A percentile compares a stretch with the other conserved stretches of the same genome.
phyloP scores from a whole-genome alignment of 2,329 filamentous ascomycete genomes.

The Chrysoporthe deuterocubensis region DNA sequence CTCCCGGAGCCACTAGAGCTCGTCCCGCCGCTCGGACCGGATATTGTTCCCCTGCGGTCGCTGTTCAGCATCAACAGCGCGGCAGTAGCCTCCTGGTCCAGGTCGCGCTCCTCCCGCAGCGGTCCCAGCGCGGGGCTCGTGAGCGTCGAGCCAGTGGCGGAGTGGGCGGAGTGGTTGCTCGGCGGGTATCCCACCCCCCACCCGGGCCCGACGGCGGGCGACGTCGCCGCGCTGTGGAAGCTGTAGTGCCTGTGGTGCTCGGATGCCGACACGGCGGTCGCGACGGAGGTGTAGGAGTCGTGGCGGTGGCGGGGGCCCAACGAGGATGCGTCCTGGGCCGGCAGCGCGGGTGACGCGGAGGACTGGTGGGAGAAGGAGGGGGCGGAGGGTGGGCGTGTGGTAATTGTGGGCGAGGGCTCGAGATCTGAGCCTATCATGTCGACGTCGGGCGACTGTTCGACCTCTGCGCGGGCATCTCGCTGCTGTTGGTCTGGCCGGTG shows the following conservation, averaged over 20 bases:
- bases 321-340: constrained; percentile 2
- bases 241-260: constrained; percentile 46
- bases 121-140: constrained; percentile 63
- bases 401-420: constrained; percentile 52
- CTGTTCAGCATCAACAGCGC: constrained; percentile 87
- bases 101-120: constrained; percentile 53
- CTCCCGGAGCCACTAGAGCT: not conserved
- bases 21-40: constrained; percentile 3
- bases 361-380: constrained; percentile 45
- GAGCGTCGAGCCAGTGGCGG: constrained; percentile 54
- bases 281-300: constrained; percentile 59
- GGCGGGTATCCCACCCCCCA: constrained; percentile 44
- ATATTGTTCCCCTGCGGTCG: constrained; percentile 63
- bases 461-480: constrained; percentile 32
- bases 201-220: constrained; percentile 58
- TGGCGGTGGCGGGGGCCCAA: constrained; percentile 43
- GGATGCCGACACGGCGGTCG: constrained; percentile 35
- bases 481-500: constrained; percentile 35
- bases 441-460: constrained; percentile 52
- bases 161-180: constrained; percentile 41
- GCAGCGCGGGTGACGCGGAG: constrained; percentile 46
- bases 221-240: constrained; percentile 46
- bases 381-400: constrained; percentile 38
- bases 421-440: constrained; percentile 63
- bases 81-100: constrained; percentile 80